Conservation (phyloP, 2,329 filamentous ascomycete genomes). For the Talaromyces verruculosus region DNA sequence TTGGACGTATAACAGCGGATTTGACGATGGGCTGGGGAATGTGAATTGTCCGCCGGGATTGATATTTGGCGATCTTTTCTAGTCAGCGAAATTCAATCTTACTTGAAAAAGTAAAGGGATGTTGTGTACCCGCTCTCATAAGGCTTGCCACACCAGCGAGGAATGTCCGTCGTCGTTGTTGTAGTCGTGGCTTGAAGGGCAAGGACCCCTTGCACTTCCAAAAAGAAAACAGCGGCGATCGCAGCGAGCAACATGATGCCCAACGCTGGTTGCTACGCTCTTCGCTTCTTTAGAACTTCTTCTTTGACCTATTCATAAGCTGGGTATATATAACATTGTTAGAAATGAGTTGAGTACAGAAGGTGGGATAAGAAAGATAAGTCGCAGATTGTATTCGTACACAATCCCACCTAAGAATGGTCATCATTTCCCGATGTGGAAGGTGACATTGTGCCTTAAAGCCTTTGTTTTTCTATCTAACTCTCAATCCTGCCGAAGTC, state of each 20-base stretch:
- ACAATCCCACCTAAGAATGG: constrained; percentile 7
- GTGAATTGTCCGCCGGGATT: constrained; percentile 12
- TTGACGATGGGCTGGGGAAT: neutral
- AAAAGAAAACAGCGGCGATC: neutral
- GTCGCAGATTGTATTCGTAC: neutral
- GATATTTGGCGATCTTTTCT: constrained; percentile 12
- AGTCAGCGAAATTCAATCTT: neutral
- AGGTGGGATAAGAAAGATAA: constrained; percentile 1
- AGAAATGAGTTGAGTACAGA: no score
- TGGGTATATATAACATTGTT: neutral
- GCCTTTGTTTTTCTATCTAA: neutral
- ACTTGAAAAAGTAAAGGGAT: neutral
- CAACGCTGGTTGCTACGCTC: neutral
- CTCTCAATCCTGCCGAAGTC: neutral
- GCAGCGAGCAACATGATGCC: constrained; percentile 7
- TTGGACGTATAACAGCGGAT: constrained; percentile 13
- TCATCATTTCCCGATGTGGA: constrained; percentile 11
- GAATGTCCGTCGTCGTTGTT: constrained; percentile 15
- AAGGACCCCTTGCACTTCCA: constrained; percentile 10
- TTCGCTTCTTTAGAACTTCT: neutral
- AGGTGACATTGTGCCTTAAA: constrained; percentile 3
- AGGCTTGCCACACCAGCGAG: constrained; percentile 21
- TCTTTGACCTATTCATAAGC: neutral
- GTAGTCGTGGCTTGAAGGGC: constrained; percentile 13
- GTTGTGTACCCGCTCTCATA: constrained; percentile 19